Base-by-base conservation (phyloP, 768 basidiomycete genomes). In the Cystoderma amianthinum region DNA sequence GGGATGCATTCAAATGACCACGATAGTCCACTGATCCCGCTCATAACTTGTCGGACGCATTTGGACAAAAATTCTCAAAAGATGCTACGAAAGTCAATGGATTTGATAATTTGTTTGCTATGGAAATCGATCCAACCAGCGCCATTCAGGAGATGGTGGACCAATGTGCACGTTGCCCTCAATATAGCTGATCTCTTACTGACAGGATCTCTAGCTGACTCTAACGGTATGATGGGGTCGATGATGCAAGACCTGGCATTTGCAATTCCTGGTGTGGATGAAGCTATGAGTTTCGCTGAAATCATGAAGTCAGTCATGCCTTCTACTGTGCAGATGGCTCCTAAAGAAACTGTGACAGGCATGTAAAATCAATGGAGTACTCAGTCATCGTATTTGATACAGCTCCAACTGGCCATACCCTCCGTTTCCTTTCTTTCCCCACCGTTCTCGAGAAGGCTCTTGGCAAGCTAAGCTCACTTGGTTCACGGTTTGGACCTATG, bases 161-260 rank as follows among this genome's bases (percentile, higher is more conserved):
- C 54, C 83, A 88, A 57, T 94, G 94, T 38, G 41, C 30, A 38
- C 36, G 17, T 17, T 23, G 4, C n/a, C 20, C 17, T 30, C 17
- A n/a, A n/a, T n/a, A 19, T 18, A 15, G 40, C 30, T 32, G 23
- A 35, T 10, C 20, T 40, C 50, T 33, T 43, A 28, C 39, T 39
- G 18, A 42, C 21, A 6, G 16, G 28, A 19, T 41, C n/a, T 32
- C 34, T 54, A 91, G 87, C 88, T 44, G 88, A 90, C 59, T 78
- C 82, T 50, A 88, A 86, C 55, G 85, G 86, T 9, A 93, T 95
- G 72, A 98, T 98, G 95, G 92, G 92, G 35, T 82, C 85, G 47
- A 98, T 99, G 93, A 96, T 99, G 91, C 96, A 99, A 62, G 96
- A 99, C 65, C 76, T 99, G 33, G 96, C 96, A 0, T 99, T 99